These are phyloP conservation scores for Phialophora verrucosa DNA, from an alignment of 2,329 filamentous ascomycete genomes.

Conservation along the genomic window DNA sequence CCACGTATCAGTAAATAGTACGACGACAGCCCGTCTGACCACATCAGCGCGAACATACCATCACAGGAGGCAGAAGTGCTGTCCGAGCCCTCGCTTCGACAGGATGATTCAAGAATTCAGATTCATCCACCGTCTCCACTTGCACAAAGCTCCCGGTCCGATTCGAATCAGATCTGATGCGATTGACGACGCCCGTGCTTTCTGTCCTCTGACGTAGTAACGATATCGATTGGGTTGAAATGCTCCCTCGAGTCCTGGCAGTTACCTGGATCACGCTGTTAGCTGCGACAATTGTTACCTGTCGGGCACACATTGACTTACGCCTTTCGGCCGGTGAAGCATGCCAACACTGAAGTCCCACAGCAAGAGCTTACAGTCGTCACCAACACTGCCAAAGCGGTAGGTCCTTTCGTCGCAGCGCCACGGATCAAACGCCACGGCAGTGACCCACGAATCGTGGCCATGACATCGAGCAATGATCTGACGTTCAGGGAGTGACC, in stretches of 20 bases:
- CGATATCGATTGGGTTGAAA: conserved; percentile 51
- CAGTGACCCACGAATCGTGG: conserved; percentile 93
- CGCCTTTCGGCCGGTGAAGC: conserved; percentile 86
- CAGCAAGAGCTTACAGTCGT: conserved; percentile 85
- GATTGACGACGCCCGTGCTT: conserved; percentile 60
- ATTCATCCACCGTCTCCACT: conserved; percentile 56
- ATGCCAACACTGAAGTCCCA: conserved; percentile 99
- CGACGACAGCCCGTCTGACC: conserved; percentile 3
- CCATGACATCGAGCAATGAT: conserved; percentile 93
- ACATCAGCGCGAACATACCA: conserved; percentile 62
- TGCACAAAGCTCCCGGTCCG: conserved; percentile 46
- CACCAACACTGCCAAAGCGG: conserved; percentile 92
- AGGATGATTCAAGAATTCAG: conserved; percentile 70
- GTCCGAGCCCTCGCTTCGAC: conserved; percentile 85
- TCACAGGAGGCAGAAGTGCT: conserved; percentile 85
- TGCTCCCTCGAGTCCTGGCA: conserved; percentile 52
- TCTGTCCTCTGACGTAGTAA: conserved; percentile 67
- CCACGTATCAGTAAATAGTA: conserved; percentile 22
- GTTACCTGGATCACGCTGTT: conserved; percentile 33
- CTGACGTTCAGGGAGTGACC: conserved; percentile 81
- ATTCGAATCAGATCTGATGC: conserved; percentile 74
- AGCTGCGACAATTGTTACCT: background rate
- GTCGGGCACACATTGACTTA: conserved; percentile 54
- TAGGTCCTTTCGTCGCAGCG: conserved; percentile 95
- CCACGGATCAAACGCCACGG: conserved; percentile 95